Evolutionary conservation across 345 rosid genomes (phyloP).

Genomic region (Acer yangbiense): DNA sequence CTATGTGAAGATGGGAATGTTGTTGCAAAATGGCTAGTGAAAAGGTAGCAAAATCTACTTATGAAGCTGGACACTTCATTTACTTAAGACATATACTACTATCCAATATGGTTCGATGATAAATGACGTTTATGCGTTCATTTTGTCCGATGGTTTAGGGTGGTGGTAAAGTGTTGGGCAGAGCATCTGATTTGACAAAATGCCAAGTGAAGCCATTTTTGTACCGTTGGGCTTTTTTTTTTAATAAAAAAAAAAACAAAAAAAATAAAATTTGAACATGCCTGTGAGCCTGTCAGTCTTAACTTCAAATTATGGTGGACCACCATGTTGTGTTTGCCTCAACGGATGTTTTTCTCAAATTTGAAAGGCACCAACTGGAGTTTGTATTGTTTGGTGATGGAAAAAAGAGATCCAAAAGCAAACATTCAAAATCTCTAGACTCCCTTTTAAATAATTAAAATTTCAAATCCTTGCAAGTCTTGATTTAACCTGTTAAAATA

Average conservation of each 20-base stretch:
- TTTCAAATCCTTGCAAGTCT: background rate
- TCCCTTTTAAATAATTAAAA: no score
- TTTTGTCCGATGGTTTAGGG: no score
- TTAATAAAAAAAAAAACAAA: no score
- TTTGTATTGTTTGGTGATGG: background rate
- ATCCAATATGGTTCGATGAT: no score
- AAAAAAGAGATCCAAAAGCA: background rate
- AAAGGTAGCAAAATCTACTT: no score
- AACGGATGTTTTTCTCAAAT: background rate
- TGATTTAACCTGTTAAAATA: background rate
- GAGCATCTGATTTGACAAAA: background rate
- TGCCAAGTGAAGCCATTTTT: background rate
- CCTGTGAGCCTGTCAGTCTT: background rate
- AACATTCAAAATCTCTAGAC: background rate
- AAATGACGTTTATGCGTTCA: no score
- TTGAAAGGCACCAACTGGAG: background rate
- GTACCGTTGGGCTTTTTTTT: slow-evolving; percentile 5
- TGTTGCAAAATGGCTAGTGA: background rate
- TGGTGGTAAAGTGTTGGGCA: background rate
- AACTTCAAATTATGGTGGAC: slow-evolving; percentile 10
- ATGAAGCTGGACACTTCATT: no score
- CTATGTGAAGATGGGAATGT: background rate
- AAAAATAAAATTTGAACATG: background rate
- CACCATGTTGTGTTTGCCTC: background rate
- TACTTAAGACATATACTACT: no score